These are phyloP conservation scores for Fusarium equiseti DNA, from an alignment of 2,329 filamentous ascomycete species.

Conservation along the genomic window DNA sequence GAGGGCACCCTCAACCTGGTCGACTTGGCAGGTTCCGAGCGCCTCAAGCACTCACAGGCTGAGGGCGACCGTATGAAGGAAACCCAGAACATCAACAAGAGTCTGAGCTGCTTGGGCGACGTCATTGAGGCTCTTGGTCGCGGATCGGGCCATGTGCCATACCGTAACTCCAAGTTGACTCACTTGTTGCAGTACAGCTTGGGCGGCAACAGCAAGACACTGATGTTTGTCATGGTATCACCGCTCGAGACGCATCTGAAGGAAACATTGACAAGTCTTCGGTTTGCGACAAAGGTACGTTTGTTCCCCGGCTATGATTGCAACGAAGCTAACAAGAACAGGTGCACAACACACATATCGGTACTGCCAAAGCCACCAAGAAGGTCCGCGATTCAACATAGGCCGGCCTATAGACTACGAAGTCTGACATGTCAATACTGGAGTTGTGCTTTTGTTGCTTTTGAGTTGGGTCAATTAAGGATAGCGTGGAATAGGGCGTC, in stretches of 20 bases:
- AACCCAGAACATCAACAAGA: conserved; percentile 98
- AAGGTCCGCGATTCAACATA: conserved; percentile 62
- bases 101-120: conserved; percentile 89
- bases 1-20: conserved; percentile 96
- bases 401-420: conserved; percentile 9
- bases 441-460: conserved; percentile 16
- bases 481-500: conserved; percentile 29
- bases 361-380: conserved; percentile 82
- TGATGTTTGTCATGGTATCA: conserved; percentile 99
- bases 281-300: conserved; percentile 92
- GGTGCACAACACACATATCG: conserved; percentile 92
- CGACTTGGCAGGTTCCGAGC: conserved; percentile 92
- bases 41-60: conserved; percentile 86
- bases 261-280: conserved; percentile 93
- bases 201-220: conserved; percentile 94
- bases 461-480: conserved; percentile 21
- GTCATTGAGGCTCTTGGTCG: conserved; percentile 94
- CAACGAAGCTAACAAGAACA: conserved; percentile 48
- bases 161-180: conserved; percentile 96
- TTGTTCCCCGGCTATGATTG: background rate
- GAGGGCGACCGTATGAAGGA: conserved; percentile 91
- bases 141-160: conserved; percentile 87
- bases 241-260: conserved; percentile 90
- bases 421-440: background rate
- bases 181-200: conserved; percentile 95